Percentiles rank a stretch among this genome's conserved stretches.
Conservation (phyloP, 2,329 filamentous ascomycete species). For the Scedosporium aurantiacum region DNA sequence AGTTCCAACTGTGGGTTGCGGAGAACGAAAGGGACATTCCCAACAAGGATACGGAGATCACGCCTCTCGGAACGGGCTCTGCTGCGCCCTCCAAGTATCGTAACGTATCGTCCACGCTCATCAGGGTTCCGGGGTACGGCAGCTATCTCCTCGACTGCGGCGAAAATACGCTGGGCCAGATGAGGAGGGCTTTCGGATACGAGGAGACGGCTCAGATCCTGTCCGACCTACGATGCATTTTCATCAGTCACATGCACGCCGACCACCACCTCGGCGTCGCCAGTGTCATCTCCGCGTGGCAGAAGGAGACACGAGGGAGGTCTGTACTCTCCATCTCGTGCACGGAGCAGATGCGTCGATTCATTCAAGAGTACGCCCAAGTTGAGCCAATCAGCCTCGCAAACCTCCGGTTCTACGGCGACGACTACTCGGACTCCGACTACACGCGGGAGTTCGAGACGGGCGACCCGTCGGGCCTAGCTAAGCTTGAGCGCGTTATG, state of each 20-base stretch:
- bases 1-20: conserved; percentile 38
- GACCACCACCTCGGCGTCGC: conserved; percentile 86
- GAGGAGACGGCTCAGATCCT: conserved; percentile 60
- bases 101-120: conserved; percentile 81
- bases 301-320: conserved; percentile 36
- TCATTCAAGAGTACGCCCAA: conserved; percentile 67
- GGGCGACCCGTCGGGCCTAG: conserved; percentile 46
- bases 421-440: conserved; percentile 10
- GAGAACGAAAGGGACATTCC: conserved; percentile 54
- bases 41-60: conserved; percentile 66
- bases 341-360: conserved; percentile 58
- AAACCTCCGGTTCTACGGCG: conserved; percentile 26
- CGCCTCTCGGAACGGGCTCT: conserved; percentile 83
- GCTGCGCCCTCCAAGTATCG: conserved; percentile 85
- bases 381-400: conserved; percentile 67
- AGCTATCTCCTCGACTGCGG: conserved; percentile 86
- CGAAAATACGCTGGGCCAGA: conserved; percentile 82
- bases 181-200: conserved; percentile 60
- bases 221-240: conserved; percentile 68
- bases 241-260: conserved; percentile 92
- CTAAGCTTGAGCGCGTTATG: conserved; percentile 50
- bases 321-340: conserved; percentile 53
- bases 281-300: conserved; percentile 76
- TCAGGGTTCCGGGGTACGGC: conserved; percentile 76
- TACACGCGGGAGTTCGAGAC: conserved; percentile 22